These are phyloP conservation scores for Apophysomyces sp. DNA, from an alignment of 371 early-diverging fungal species.

Conservation along the genomic window DNA sequence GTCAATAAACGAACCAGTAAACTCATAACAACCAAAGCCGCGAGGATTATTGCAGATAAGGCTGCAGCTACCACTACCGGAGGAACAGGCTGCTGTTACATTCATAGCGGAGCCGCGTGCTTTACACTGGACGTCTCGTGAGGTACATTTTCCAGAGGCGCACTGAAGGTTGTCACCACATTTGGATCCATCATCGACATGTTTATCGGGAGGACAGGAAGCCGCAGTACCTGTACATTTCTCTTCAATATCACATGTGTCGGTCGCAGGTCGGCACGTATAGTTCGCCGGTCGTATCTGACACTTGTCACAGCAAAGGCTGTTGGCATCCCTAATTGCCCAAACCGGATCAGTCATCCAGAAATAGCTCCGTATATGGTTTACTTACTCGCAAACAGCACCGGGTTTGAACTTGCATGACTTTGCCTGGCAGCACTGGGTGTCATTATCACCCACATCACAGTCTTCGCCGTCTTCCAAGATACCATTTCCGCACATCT, in stretches of 20 bases:
- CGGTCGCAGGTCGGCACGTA: conserved; percentile 73
- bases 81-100: conserved; percentile 46
- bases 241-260: conserved; percentile 84
- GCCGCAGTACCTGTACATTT: conserved; percentile 75
- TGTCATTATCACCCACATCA: conserved; percentile 83
- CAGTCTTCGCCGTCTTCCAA: conserved; percentile 91
- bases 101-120: conserved; percentile 48
- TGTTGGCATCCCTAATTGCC: conserved; percentile 81
- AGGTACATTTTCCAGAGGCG: conserved; percentile 90
- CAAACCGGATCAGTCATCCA: too few species aligned
- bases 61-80: conserved; percentile 55
- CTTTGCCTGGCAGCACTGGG: conserved; percentile 77
- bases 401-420: conserved; percentile 81
- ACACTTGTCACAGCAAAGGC: conserved; percentile 83
- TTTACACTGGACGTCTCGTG: conserved; percentile 79
- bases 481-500: conserved; percentile 95
- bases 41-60: conserved; percentile 67
- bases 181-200: conserved; percentile 62
- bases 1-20: conserved; percentile 84
- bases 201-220: conserved; percentile 74
- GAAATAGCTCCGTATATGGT: background rate
- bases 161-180: conserved; percentile 70
- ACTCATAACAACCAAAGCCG: conserved; percentile 55
- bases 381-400: conserved; percentile 73
- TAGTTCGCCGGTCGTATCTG: conserved; percentile 56